Evolutionary conservation across 2,329 filamentous ascomycete genomes (phyloP).

Genomic region (Hypomyces perniciosus): DNA sequence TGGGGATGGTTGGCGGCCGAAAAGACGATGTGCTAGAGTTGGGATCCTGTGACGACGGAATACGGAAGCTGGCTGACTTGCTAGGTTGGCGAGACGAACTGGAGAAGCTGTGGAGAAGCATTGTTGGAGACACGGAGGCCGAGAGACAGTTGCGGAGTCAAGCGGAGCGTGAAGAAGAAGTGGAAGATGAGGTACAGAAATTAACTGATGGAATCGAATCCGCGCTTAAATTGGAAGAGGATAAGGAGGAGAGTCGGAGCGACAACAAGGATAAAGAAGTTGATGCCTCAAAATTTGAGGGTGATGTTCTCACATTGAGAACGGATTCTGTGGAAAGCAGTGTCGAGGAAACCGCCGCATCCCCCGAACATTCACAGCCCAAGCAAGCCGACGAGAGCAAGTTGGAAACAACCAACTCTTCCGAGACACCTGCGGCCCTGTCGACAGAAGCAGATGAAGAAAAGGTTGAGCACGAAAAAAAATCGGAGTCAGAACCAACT

Average conservation of each 20-base stretch:
- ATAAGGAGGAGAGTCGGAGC: conserved; percentile 1
- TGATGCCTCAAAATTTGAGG: not conserved
- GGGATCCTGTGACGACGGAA: conserved; percentile 76
- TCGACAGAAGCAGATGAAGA: not conserved
- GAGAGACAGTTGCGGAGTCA: conserved; percentile 37
- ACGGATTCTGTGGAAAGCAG: too few species aligned
- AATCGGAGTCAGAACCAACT: not conserved
- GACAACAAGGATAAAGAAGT: not conserved
- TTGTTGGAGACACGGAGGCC: conserved; percentile 57
- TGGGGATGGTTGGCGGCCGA: conserved; percentile 70
- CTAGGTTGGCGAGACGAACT: conserved; percentile 84
- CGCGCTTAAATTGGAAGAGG: conserved; percentile 27
- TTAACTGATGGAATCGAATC: conserved; percentile 31
- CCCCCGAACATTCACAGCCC: too few species aligned
- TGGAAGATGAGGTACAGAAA: conserved; percentile 40
- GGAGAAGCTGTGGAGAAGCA: conserved; percentile 64
- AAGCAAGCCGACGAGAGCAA: too few species aligned
- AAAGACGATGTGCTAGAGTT: conserved; percentile 80
- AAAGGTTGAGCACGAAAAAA: not conserved
- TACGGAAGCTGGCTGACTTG: conserved; percentile 69
- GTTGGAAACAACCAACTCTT: too few species aligned
- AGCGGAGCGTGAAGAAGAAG: conserved; percentile 25
- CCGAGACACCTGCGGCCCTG: too few species aligned
- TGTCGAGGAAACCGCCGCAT: too few species aligned
- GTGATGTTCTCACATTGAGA: too few species aligned